phyloP scores from a whole-genome alignment of 768 basidiomycete species.

The Pholiota microspora region DNA sequence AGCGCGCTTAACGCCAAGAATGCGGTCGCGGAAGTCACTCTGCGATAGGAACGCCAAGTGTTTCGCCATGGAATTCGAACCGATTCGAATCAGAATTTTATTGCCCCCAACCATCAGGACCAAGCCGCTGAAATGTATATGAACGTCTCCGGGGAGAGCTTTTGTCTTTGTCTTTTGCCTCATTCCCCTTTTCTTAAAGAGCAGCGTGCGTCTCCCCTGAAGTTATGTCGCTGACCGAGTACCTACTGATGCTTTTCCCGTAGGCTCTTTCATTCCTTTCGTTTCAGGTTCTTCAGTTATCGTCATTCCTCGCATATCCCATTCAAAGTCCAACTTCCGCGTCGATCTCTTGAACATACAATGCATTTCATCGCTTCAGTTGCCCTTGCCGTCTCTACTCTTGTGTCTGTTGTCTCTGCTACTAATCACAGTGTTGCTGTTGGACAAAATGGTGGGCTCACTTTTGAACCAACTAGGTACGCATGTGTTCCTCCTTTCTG shows the following conservation, averaged over 20 bases:
- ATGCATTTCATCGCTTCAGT: conserved; percentile 24
- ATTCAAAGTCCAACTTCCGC: conserved; percentile 5
- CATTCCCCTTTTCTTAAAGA: conserved; percentile 21
- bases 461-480: conserved; percentile 26
- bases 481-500: conserved; percentile 1
- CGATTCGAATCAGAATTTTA: neutral
- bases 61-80: neutral
- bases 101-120: conserved; percentile 2
- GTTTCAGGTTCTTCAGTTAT: conserved; percentile 7
- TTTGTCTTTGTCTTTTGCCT: conserved; percentile 8
- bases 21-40: neutral
- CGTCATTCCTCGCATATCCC: conserved; percentile 6
- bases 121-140: conserved; percentile 8
- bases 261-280: conserved; percentile 9
- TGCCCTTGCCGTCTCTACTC: conserved; percentile 18
- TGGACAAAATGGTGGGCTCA: conserved; percentile 25
- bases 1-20: neutral
- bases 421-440: conserved; percentile 31
- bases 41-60: neutral
- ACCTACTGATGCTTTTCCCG: neutral
- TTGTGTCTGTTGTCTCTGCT: conserved; percentile 27
- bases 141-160: neutral
- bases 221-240: neutral
- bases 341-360: neutral
- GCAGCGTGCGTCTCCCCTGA: conserved; percentile 27